Base-by-base conservation (phyloP, 306 rosid genomes). In the Nissolia schottii region DNA sequence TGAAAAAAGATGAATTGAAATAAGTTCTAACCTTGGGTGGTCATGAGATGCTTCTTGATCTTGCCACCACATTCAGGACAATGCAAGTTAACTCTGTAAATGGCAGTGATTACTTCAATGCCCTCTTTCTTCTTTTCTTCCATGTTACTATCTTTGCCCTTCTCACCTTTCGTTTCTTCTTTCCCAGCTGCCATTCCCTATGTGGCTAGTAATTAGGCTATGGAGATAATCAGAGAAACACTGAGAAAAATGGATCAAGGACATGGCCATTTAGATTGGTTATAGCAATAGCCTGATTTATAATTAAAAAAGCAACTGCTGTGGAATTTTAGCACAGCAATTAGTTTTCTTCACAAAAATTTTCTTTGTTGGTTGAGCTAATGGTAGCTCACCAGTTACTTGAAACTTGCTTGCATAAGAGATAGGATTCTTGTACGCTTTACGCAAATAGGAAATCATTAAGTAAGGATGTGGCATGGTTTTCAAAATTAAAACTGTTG, bases 41-140 rank as follows among this genome's bases (percentile, higher is more conserved):
- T 41, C 25, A 80, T 34, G 48, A 93, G 97, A 71, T 89, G 97
- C 67, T 77, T 88, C 84, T 83, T 87, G 81, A 93, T 88, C 14
- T 90, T 86, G 41, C 73, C 79, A 5, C 89, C 96, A 62, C 98
- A 93, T 83, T 93, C 81, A 20, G 25, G 64, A 77, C 98, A 93
- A 71, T 93, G 98, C 13, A 93, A 77, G 32, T 84, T 87, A 16
- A 87, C 54, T 72, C 69, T 90, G 92, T 87, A 93, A 77, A 93
- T 86, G 46, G 93, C 98, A 49, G 73, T 87, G 80, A 93, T 90
- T 14, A 76, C 79, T 75, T 81, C 84, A 40, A 14, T 56, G 10
- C 14, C 56, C 3, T 43, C 73, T 63, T 88, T 76, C 49, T 78
- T 75, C 60, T 81, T 32, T 67, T 80, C 82, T 59, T 64, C 79